These are phyloP conservation scores for Venustampulla echinocandica DNA, from an alignment of 495 filamentous ascomycete genomes.

Conservation along the genomic window DNA sequence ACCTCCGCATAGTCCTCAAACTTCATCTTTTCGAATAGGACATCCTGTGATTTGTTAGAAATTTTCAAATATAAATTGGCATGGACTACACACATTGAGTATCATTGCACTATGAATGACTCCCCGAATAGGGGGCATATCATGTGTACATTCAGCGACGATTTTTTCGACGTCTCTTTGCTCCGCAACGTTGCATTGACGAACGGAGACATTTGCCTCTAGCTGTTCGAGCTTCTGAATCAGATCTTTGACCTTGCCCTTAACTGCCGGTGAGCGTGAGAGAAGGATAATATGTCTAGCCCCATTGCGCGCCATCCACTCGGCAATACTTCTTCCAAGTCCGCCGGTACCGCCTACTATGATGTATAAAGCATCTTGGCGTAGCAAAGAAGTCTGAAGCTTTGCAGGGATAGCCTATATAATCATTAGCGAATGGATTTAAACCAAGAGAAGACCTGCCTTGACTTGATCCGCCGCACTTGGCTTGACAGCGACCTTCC, in stretches of 20 bases:
- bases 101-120: constrained; percentile 45
- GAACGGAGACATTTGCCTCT: constrained; percentile 20
- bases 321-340: constrained; percentile 51
- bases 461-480: constrained; percentile 32
- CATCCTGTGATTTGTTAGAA: constrained; percentile 3
- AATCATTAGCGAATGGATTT: constrained; percentile 2
- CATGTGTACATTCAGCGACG: constrained; percentile 3
- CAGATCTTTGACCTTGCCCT: constrained; percentile 13
- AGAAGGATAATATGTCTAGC: constrained; percentile 51
- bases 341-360: constrained; percentile 57
- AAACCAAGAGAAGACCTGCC: constrained; percentile 1
- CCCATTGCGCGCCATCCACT: constrained; percentile 51
- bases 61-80: background rate
- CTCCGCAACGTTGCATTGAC: constrained; percentile 31
- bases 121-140: constrained; percentile 44
- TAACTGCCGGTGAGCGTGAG: constrained; percentile 40
- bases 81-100: constrained; percentile 24
- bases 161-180: constrained; percentile 18
- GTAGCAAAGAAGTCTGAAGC: constrained; percentile 1
- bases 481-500: constrained; percentile 48
- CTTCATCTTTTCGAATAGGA: constrained; percentile 44
- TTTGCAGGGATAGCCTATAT: constrained; percentile 12
- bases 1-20: constrained; percentile 39
- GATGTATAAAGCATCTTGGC: constrained; percentile 43
- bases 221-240: constrained; percentile 10